Evolutionary conservation across 2,329 filamentous ascomycete genomes (phyloP).

Genomic region (Sporothrix sp.): DNA sequence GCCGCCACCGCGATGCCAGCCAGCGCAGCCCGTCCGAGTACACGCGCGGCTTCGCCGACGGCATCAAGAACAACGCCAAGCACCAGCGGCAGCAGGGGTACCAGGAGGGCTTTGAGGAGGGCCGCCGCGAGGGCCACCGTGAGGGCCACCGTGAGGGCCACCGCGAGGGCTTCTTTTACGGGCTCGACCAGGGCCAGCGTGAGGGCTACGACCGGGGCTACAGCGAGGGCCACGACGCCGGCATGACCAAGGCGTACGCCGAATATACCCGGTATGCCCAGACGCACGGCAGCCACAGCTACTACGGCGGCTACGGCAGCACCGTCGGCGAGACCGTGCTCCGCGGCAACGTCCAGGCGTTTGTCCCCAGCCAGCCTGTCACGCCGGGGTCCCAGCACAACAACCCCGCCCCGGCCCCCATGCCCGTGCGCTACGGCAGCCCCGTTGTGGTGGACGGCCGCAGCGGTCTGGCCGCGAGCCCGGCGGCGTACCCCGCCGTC

Average conservation of each 20-base stretch:
- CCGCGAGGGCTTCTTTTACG: not conserved
- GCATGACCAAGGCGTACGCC: not conserved
- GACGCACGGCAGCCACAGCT: no score
- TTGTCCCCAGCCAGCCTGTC: not conserved
- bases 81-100: slow-evolving; percentile 1
- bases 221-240: not conserved
- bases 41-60: not conserved
- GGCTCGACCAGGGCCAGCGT: not conserved
- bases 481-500: not conserved
- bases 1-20: no score
- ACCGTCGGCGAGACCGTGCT: not conserved
- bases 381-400: no score
- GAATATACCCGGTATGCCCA: not conserved
- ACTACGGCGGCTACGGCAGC: no score
- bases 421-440: not conserved
- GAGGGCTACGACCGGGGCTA: not conserved
- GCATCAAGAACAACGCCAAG: not conserved
- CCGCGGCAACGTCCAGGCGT: not conserved
- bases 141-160: slow-evolving; percentile 1
- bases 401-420: no score
- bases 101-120: not conserved
- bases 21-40: not conserved
- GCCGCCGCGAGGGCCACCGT: not conserved
- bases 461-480: not conserved
- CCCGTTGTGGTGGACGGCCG: not conserved